A percentile compares a stretch with the other conserved stretches of the same genome.
These are phyloP conservation scores for Withania somnifera DNA, from an alignment of 305 asterid genomes.

Conservation along the genomic window DNA sequence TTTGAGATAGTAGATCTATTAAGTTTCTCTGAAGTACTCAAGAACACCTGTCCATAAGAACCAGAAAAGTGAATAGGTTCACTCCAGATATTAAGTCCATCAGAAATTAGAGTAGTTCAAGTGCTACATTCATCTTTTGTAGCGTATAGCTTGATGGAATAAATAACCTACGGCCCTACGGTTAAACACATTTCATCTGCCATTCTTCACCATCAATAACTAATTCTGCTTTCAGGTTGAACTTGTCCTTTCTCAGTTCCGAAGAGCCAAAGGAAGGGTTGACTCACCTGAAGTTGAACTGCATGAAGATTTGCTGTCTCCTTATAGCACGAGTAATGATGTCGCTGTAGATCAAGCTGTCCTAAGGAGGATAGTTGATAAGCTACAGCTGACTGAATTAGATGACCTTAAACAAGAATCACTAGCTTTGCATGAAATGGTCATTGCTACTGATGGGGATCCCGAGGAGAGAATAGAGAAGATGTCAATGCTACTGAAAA, in stretches of 20 bases:
- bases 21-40: neutral
- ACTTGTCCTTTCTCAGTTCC: conserved; percentile 89
- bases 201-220: neutral
- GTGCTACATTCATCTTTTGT: neutral
- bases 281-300: conserved; percentile 71
- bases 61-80: neutral
- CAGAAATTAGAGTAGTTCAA: neutral
- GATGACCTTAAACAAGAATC: conserved; percentile 92
- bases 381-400: conserved; percentile 64
- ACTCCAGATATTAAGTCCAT: neutral
- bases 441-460: conserved; percentile 78
- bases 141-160: neutral
- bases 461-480: conserved; percentile 83
- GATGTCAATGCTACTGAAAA: conserved; percentile 89
- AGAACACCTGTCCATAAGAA: neutral
- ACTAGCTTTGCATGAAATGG: conserved; percentile 96
- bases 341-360: conserved; percentile 36
- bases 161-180: neutral
- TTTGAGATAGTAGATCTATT: neutral
- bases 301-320: conserved; percentile 62
- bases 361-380: conserved; percentile 59
- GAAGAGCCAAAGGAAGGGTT: conserved; percentile 88
- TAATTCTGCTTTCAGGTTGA: conserved; percentile 49
- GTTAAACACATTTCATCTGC: neutral
- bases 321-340: conserved; percentile 37